Evolutionary conservation across 179 eudicot genomes (phyloP), one percentile per base, ranked within the genome.

Genomic region (Corrigiola litoralis): DNA sequence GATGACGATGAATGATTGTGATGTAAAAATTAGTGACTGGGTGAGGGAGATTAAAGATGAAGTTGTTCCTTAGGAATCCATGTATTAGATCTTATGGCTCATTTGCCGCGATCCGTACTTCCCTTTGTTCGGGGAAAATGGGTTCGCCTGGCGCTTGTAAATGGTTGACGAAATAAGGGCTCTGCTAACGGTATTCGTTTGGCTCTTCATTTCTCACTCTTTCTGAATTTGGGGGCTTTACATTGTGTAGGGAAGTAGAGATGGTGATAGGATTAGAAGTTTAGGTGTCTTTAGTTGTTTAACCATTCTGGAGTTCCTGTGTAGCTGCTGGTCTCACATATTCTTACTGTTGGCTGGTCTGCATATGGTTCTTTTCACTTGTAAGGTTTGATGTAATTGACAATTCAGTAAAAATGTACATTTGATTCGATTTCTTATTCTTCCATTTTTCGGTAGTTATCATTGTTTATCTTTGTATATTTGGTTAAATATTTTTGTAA

Each of bases 81-180:
- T 42, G 67, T 68, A 25, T 3, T 50, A 25, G 46, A 32, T 55
- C 24, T 46, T 8, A 46, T 45, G 42, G 70, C 70, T 55, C 67
- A 53, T 67, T 68, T 37, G 75, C 66, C 52, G 67, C 29, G 67
- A 46, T 59, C 68, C 27, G 24, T 34, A 23, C 56, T 25, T 44
- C 34, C 51, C 53, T 14, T 1, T 23, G 42, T 57, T 48, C 53
- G 13, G 66, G 74, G 62, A 32, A 5, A 14, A n/a, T 54, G 50
- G 31, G 46, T 40, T 72, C 4, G 40, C 37, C 29, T 1, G 67
- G 76, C 74, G 49, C 72, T 47, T 79, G 85, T 81, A 79, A 76
- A 84, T 72, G 64, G 67, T 52, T 65, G 70, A 80, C 68, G 57
- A 61, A 83, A 78, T 80, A 82, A 80, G 75, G 64, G 76, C 70